phyloP scores from a whole-genome alignment of 2,329 filamentous ascomycete genomes.

The Sporothrix humicola region DNA sequence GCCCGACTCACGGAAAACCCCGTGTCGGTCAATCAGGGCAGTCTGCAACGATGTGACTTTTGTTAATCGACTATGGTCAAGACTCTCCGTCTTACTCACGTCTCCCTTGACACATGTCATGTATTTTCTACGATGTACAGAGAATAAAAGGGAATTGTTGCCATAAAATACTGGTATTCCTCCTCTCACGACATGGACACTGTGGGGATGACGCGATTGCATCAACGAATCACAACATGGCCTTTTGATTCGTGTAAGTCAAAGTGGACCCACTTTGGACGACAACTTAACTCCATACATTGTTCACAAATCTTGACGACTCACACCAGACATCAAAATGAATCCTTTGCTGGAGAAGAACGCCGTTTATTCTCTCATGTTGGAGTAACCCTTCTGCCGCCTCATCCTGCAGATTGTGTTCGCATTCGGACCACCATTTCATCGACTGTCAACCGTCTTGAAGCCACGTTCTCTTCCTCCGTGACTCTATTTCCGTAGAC shows the following conservation, averaged over 20 bases:
- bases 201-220: conserved; percentile 24
- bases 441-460: not conserved
- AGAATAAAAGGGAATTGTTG: too few species aligned
- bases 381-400: not conserved
- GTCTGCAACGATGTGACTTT: too few species aligned
- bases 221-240: conserved; percentile 26
- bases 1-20: too few species aligned
- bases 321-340: not conserved
- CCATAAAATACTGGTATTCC: too few species aligned
- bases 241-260: conserved; percentile 15
- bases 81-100: not conserved
- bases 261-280: conserved; percentile 2
- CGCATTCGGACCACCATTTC: not conserved
- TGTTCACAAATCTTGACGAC: too few species aligned
- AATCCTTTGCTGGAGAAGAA: not conserved
- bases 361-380: not conserved
- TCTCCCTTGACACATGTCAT: not conserved
- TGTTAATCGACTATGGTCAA: too few species aligned
- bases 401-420: not conserved
- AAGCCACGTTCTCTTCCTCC: not conserved
- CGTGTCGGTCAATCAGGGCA: too few species aligned
- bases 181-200: conserved; percentile 8
- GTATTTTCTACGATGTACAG: not conserved
- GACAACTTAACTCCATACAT: not conserved
- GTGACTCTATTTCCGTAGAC: not conserved